A percentile compares a stretch with the other conserved stretches of the same genome.
phyloP scores from a whole-genome alignment of 1,139 yeast genomes.

The Sugiyamaella pinicola region DNA sequence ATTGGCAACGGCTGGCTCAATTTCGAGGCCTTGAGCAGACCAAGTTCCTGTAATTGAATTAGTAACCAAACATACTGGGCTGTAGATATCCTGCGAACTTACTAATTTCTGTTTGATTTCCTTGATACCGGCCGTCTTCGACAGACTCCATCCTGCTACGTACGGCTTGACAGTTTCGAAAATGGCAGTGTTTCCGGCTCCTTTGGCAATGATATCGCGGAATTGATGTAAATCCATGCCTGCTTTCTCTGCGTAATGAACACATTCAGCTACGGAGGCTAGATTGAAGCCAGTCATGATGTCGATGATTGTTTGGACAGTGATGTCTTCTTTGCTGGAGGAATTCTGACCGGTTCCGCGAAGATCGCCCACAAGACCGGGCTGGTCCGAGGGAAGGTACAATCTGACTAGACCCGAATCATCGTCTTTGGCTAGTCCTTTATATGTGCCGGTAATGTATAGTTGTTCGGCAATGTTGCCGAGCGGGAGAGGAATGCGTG shows the following conservation, averaged over 20 bases:
- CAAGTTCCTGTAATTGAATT: conserved; percentile 13
- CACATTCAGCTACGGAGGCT: conserved; percentile 21
- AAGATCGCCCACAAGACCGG: conserved; percentile 20
- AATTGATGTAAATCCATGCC: conserved; percentile 21
- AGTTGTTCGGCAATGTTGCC: conserved; percentile 23
- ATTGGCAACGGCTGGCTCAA: conserved; percentile 21
- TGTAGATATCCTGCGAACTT: conserved; percentile 1
- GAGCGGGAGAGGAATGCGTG: conserved; percentile 19
- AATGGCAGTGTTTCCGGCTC: conserved; percentile 22
- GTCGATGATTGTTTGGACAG: conserved; percentile 20
- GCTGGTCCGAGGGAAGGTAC: conserved; percentile 16
- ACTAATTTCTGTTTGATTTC: conserved; percentile 12
- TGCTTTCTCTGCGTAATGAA: conserved; percentile 17
- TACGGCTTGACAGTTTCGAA: conserved; percentile 18
- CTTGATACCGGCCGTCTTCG: not conserved
- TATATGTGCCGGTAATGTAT: conserved; percentile 16
- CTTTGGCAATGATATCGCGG: conserved; percentile 21
- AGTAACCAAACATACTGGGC: not conserved
- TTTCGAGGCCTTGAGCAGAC: conserved; percentile 14
- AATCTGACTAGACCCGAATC: conserved; percentile 22
- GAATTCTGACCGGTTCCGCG: conserved; percentile 2
- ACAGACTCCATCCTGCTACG: conserved; percentile 14
- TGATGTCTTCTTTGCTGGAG: conserved; percentile 14
- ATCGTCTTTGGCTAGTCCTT: conserved; percentile 20
- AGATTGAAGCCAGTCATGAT: conserved; percentile 21